These are phyloP conservation scores for Tetrapisispora phaffii DNA, from an alignment of 805 yeast species.

Conservation along the genomic window DNA sequence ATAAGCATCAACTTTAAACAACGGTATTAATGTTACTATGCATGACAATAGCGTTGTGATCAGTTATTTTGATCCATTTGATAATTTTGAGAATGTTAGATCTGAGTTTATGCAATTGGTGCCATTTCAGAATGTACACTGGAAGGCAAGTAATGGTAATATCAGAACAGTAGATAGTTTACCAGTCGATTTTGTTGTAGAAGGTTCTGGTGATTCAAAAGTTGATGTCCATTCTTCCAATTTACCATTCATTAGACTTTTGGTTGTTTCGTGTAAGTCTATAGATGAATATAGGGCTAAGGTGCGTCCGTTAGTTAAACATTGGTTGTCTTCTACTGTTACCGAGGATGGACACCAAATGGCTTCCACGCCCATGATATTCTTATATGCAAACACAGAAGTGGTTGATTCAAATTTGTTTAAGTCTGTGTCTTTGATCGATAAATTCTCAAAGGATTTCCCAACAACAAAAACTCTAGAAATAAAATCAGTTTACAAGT, in stretches of 20 bases:
- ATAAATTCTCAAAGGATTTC: constrained; percentile 27
- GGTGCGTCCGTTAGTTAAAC: constrained; percentile 70
- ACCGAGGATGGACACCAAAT: not conserved
- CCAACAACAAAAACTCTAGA: constrained; percentile 23
- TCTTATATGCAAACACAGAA: constrained; percentile 25
- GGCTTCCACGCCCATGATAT: constrained; percentile 14
- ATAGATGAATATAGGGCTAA: constrained; percentile 69
- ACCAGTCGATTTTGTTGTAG: constrained; percentile 17
- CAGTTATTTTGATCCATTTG: constrained; percentile 31
- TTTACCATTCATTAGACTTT: constrained; percentile 49
- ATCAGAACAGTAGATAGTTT: constrained; percentile 18
- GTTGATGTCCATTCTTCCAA: not conserved
- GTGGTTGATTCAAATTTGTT: constrained; percentile 26
- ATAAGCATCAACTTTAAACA: not conserved
- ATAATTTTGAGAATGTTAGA: constrained; percentile 22
- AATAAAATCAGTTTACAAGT: constrained; percentile 27
- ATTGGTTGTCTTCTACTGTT: constrained; percentile 49
- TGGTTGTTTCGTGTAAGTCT: constrained; percentile 57
- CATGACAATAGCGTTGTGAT: constrained; percentile 8
- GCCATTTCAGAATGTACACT: constrained; percentile 26
- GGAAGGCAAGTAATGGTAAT: constrained; percentile 23
- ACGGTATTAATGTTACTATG: not conserved
- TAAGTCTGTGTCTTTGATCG: constrained; percentile 25
- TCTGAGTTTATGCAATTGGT: constrained; percentile 22
- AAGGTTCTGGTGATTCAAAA: constrained; percentile 5